A percentile compares a stretch with the other conserved stretches of the same genome.
These are phyloP conservation scores for Dothideomycetes sp. DNA, from an alignment of 2,329 filamentous ascomycete genomes.

Conservation along the genomic window DNA sequence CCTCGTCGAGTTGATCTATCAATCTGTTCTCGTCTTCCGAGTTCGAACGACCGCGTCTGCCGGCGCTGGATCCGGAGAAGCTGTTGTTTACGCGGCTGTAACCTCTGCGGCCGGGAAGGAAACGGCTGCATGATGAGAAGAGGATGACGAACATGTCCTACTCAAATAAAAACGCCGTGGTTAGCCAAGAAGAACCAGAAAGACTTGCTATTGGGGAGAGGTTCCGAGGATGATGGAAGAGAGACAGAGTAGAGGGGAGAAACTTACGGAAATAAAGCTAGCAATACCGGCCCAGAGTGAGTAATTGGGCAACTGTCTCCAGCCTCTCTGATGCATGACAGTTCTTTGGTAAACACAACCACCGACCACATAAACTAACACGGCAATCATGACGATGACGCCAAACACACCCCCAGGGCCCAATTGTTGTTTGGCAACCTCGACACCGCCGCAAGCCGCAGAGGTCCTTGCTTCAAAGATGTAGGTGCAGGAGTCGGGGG, in stretches of 20 bases:
- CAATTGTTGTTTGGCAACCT: slow-evolving; percentile 48
- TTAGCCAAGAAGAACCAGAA: not conserved
- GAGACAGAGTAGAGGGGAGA: not conserved
- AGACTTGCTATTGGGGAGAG: not conserved
- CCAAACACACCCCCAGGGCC: slow-evolving; percentile 73
- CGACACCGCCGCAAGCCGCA: slow-evolving; percentile 70
- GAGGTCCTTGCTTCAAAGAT: slow-evolving; percentile 86
- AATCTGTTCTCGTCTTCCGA: slow-evolving; percentile 82
- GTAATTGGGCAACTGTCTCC: slow-evolving; percentile 93
- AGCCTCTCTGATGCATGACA: slow-evolving; percentile 86
- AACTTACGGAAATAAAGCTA: slow-evolving; percentile 68
- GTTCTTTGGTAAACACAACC: slow-evolving; percentile 94
- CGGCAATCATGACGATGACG: slow-evolving; percentile 67
- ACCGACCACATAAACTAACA: slow-evolving; percentile 82
- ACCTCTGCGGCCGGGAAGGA: slow-evolving; percentile 55
- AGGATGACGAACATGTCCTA: slow-evolving; percentile 56
- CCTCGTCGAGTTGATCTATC: slow-evolving; percentile 93
- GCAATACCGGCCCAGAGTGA: slow-evolving; percentile 82
- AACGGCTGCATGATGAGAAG: slow-evolving; percentile 59
- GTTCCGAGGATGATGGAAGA: not conserved
- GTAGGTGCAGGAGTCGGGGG: slow-evolving; percentile 82
- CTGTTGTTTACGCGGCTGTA: slow-evolving; percentile 55
- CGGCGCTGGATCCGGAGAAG: slow-evolving; percentile 36
- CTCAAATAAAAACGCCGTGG: not conserved
- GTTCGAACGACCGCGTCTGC: slow-evolving; percentile 34